phyloP scores from a whole-genome alignment of 345 rosid species.

The Eucalyptus coolabah region DNA sequence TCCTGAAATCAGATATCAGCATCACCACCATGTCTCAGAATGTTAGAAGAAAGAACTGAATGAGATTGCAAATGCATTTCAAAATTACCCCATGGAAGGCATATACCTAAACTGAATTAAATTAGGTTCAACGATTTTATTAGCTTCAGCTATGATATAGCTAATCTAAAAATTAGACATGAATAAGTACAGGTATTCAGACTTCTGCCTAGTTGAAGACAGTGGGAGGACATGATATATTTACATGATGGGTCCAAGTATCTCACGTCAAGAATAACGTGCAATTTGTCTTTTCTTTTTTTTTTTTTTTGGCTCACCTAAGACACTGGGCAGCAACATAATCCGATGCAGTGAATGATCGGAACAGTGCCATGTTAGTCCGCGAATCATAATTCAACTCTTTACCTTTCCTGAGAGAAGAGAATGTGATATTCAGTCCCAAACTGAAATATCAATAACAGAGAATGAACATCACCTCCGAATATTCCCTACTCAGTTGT shows the following conservation, averaged over 20 bases:
- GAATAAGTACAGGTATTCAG: not conserved
- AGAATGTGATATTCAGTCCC: not conserved
- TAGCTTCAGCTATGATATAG: not conserved
- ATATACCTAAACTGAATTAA: not conserved
- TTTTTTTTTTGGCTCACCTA: conserved; percentile 27
- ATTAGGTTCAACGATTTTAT: not conserved
- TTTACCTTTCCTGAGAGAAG: conserved; percentile 36
- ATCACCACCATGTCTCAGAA: not conserved
- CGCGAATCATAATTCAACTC: conserved; percentile 53
- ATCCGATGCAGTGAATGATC: conserved; percentile 69
- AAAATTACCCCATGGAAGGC: not conserved
- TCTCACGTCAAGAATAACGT: not conserved
- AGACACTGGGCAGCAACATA: conserved; percentile 70
- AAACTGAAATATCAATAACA: not conserved
- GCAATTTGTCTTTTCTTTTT: not conserved
- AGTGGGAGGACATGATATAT: not conserved
- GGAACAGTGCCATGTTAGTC: conserved; percentile 52
- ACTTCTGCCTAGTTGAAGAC: not conserved
- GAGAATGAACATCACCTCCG: not conserved
- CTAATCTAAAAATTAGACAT: not conserved
- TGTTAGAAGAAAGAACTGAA: not conserved
- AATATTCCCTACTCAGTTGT: not conserved
- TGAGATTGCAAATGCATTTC: not conserved
- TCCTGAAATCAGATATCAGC: conserved; percentile 20
- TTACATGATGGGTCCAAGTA: not conserved